phyloP scores from a whole-genome alignment of 148 eudicot genomes.

The Rhododendron kiyosumense region DNA sequence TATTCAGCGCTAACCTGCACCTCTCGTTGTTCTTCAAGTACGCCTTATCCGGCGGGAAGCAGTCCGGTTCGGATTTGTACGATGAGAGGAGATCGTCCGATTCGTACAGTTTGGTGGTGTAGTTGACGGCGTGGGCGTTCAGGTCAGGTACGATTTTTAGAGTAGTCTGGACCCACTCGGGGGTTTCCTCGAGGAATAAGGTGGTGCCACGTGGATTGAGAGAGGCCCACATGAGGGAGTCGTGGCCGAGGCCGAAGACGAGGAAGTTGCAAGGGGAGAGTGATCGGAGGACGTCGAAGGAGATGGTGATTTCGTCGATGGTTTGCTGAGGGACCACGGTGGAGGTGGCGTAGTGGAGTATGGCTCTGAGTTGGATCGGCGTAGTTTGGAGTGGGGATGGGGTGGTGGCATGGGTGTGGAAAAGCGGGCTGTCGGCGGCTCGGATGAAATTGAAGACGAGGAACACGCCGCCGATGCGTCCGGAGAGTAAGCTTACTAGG shows the following conservation, averaged over 20 bases:
- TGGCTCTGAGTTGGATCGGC: slow-evolving; percentile 13
- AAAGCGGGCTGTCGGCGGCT: neutral
- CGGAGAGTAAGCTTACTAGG: neutral
- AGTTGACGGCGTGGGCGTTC: slow-evolving; percentile 26
- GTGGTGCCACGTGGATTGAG: slow-evolving; percentile 40
- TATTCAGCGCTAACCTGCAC: slow-evolving; percentile 31
- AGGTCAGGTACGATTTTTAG: slow-evolving; percentile 22
- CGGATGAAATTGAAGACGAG: neutral
- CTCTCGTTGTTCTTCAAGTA: slow-evolving; percentile 24
- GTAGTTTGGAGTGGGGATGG: neutral
- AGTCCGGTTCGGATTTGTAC: slow-evolving; percentile 14
- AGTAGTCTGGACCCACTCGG: slow-evolving; percentile 31
- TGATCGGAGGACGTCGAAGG: slow-evolving; percentile 25
- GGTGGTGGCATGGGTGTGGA: no score
- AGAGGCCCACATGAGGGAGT: slow-evolving; percentile 46
- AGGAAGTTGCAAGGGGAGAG: slow-evolving; percentile 42
- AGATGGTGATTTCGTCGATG: slow-evolving; percentile 25
- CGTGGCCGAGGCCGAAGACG: slow-evolving; percentile 52
- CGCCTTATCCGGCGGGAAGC: slow-evolving; percentile 12
- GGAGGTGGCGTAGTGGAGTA: slow-evolving; percentile 46
- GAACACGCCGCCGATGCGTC: neutral
- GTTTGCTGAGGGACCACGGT: slow-evolving; percentile 36
- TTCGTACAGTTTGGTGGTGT: slow-evolving; percentile 33
- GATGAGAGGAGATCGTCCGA: slow-evolving; percentile 21
- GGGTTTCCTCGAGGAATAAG: slow-evolving; percentile 52